These are phyloP conservation scores for Diospyros kaki DNA, from an alignment of 148 eudicot genomes.

Conservation along the genomic window DNA sequence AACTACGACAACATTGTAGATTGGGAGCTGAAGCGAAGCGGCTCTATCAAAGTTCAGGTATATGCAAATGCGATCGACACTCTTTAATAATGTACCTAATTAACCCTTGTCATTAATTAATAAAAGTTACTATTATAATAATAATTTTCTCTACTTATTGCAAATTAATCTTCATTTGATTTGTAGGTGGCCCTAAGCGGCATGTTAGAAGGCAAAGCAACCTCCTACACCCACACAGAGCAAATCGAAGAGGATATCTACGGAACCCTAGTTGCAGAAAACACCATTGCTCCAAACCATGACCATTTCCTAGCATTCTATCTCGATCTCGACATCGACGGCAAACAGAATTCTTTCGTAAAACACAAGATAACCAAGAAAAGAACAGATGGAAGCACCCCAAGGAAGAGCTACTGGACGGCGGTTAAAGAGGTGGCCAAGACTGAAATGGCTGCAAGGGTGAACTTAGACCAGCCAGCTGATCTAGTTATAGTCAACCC, in stretches of 20 bases:
- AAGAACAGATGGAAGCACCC: conserved; percentile 9
- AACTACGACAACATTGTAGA: conserved; percentile 18
- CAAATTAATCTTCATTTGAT: too few species aligned
- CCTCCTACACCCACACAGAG: conserved; percentile 38
- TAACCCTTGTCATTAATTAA: not conserved
- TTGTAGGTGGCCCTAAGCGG: conserved; percentile 39
- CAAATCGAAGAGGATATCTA: conserved; percentile 40
- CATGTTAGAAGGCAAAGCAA: conserved; percentile 33
- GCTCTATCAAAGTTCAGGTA: conserved; percentile 18
- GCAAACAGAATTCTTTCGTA: conserved; percentile 37
- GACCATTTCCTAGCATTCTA: conserved; percentile 51
- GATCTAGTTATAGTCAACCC: conserved; percentile 42
- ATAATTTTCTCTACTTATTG: not conserved
- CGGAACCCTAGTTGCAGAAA: conserved; percentile 46
- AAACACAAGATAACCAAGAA: conserved; percentile 17
- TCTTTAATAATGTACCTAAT: not conserved
- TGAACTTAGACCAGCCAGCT: conserved; percentile 21
- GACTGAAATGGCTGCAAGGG: conserved; percentile 32
- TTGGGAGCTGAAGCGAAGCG: conserved; percentile 17
- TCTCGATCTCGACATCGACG: conserved; percentile 46
- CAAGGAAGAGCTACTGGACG: conserved; percentile 52
- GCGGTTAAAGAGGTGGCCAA: conserved; percentile 27
- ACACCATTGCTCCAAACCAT: conserved; percentile 38
- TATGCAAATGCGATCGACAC: not conserved
- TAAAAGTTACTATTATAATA: not conserved